Evolutionary conservation across 345 rosid species (phyloP), one percentile per base, ranked within the genome.

Genomic region (Erysimum cheiranthoides): DNA sequence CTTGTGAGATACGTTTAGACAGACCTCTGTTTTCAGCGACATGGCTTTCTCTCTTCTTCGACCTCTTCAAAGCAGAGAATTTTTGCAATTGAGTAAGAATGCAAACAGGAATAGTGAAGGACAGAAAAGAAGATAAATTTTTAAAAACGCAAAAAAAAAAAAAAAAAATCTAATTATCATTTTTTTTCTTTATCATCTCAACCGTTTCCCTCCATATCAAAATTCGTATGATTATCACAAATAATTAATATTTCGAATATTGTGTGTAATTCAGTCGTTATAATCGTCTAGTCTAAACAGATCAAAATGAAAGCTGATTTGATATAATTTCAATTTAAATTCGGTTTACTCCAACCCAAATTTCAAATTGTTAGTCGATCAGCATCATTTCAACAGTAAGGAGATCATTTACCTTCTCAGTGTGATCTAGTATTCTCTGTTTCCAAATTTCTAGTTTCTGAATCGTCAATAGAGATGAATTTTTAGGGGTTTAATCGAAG

Each of bases 1-100:
- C 59, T 53, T 53, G 59, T 53, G 59, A 53, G 59, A 53, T 53
- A 3, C 7, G n/a, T n/a, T 31, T 53, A 53, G 11, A 31, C 36
- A 0, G 3, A 30, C 38, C 11, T 30, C 38, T 45, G 18, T n/a
- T 45, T n/a, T 6, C 50, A 1, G 2, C 12, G 38, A 3, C 10
- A 14, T 30, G 10, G 61, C 39, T 56, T 56, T 17, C 27, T 46
- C 11, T 17, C 5, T 8, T 49, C 12, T 17, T 49, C 53, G 27
- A 16, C 59, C 35, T 28, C 36, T 13, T 10, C 36, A 30, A 54
- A 54, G 36, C 18, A 54, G 11, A 31, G n/a, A 18, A 30, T 54
- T 30, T 53, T 14, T 43, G 5, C 18, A 54, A 7, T 14, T 14
- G 39, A 56, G 6, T 8, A 35, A 56, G 17, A 54, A 30, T 14